phyloP scores from a whole-genome alignment of 2,329 filamentous ascomycete species.

The Epichloe sp. region DNA sequence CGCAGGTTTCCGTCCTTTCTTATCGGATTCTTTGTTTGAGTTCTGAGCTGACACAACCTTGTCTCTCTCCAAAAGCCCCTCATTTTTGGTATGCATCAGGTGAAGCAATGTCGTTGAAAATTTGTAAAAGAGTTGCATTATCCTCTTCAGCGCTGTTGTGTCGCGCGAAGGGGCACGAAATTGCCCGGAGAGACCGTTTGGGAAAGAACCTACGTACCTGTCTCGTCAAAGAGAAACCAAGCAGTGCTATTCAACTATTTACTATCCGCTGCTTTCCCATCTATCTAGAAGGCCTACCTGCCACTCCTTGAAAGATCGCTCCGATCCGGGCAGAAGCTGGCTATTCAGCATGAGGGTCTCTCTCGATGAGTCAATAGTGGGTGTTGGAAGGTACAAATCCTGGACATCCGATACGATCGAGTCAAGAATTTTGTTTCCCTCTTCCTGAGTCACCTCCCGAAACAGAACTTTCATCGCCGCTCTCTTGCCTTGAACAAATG shows the following conservation, averaged over 20 bases:
- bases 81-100: constrained; percentile 33
- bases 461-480: constrained; percentile 42
- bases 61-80: no score
- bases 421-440: constrained; percentile 36
- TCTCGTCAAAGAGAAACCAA: no score
- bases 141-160: constrained; percentile 23
- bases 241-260: neutral
- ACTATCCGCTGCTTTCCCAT: constrained; percentile 13
- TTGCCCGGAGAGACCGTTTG: neutral
- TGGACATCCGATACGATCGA: constrained; percentile 42
- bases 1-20: no score
- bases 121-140: constrained; percentile 43
- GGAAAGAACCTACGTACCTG: no score
- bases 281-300: constrained; percentile 47
- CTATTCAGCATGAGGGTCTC: constrained; percentile 34
- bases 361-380: constrained; percentile 33
- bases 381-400: constrained; percentile 40
- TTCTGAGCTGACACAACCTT: no score
- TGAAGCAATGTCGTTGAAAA: constrained; percentile 64
- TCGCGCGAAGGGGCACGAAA: neutral
- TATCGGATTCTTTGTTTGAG: no score
- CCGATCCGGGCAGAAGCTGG: constrained; percentile 37
- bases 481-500: constrained; percentile 14
- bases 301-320: constrained; percentile 52
- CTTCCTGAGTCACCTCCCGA: constrained; percentile 25